Evolutionary conservation across 352 stramenopile genomes (phyloP), one percentile per base, ranked within the genome.

Genomic region (Phytophthora hybrid): DNA sequence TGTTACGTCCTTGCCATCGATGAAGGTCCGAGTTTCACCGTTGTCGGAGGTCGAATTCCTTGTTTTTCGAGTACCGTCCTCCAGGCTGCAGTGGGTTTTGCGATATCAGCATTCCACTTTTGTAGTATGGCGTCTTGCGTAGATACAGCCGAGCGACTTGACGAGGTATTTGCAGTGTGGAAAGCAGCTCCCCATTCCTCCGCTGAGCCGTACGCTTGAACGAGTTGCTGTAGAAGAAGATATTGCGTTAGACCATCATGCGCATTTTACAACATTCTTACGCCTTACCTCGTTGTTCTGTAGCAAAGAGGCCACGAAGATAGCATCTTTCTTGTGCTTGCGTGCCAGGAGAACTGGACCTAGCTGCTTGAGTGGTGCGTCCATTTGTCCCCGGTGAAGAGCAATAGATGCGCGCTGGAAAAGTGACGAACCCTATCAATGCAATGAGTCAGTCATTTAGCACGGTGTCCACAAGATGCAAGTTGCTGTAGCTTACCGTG

Each of bases 401-500:
- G 74, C 69, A 5, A 82, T 79, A 34, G 82, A 93, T 5, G 71
- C 81, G 0, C 79, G 81, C 54, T 95, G 88, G 26, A 93, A 84
- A 1, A 89, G 59, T 16, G 88, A 93, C 0, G 79, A 65, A 1
- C 88, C 88, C 88, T 94, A 29, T 59, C 46, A 49, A 47, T 14
- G 19, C 23, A 6, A 51, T 23, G 18, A 19, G 18, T 51, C 16
- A 6, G 19, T 31, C 19, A 31, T 6, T 54, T 26, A 29, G 16
- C 14, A 19, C 14, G 16, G 41, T 44, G 6, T 51, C 16, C 16
- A 19, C 9, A 21, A 23, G 18, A 23, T 51, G 16, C 14, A 19
- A 11, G 23, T n/a, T 5, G 10, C 6, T 39, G 11, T 9, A 21
- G 65, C 70, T 29, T 69, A 93, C 87, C 59, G 79, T 79, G 4